These are phyloP conservation scores for Trypanosomatidae sp. DNA, from an alignment of 208 protist species.

Conservation along the genomic window DNA sequence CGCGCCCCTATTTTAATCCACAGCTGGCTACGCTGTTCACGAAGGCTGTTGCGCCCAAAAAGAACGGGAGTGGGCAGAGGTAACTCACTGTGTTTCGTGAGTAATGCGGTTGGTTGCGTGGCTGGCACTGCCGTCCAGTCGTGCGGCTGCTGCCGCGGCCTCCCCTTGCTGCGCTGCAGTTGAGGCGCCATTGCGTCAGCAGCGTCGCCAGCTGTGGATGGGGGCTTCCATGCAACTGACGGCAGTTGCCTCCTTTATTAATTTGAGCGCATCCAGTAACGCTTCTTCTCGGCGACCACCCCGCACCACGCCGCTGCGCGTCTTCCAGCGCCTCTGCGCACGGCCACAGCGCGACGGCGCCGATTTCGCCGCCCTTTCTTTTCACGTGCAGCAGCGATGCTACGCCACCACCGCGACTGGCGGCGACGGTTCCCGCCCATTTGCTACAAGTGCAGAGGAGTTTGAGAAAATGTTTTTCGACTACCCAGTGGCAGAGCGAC, in stretches of 20 bases:
- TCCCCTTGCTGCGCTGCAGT: not conserved
- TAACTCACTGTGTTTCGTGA: not conserved
- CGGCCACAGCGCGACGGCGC: not conserved
- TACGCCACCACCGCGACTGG: not conserved
- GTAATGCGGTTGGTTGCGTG: slow-evolving; percentile 5
- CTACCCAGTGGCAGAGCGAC: slow-evolving; percentile 42
- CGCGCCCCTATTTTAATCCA: not conserved
- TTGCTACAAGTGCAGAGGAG: slow-evolving; percentile 5
- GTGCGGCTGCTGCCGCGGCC: slow-evolving; percentile 1
- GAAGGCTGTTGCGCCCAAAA: too few relatives aligned
- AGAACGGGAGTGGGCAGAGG: not conserved
- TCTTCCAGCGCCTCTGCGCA: slow-evolving; percentile 2
- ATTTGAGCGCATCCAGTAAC: not conserved
- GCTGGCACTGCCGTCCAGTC: not conserved
- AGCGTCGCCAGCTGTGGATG: not conserved
- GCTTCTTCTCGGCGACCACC: not conserved
- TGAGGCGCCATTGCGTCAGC: not conserved
- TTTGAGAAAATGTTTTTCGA: slow-evolving; percentile 24
- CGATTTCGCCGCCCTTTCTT: not conserved
- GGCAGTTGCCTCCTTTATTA: not conserved
- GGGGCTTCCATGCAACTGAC: not conserved
- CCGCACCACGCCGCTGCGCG: not conserved
- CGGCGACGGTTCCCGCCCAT: not conserved
- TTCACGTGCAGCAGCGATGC: slow-evolving; percentile 7
- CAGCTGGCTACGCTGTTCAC: not conserved